Evolutionary conservation across 1,284 basidiomycete species (phyloP).

Genomic region (Irpex sp.): DNA sequence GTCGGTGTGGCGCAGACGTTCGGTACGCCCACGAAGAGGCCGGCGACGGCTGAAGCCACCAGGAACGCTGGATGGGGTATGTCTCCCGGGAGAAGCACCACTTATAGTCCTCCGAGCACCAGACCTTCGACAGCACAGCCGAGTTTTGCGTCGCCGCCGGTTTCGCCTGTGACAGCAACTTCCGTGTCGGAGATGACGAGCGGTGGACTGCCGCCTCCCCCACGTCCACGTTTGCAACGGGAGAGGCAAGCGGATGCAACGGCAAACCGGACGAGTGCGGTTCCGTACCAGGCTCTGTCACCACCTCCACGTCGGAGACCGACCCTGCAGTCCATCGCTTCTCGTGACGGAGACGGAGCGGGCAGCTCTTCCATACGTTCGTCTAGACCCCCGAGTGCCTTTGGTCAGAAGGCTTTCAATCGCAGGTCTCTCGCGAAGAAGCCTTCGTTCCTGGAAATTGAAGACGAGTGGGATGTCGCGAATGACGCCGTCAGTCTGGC

Average conservation of each 20-base stretch:
- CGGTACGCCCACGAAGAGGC: conserved; percentile 4
- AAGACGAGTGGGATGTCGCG: conserved; percentile 38
- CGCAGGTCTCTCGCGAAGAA: conserved; percentile 49
- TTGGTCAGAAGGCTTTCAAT: conserved; percentile 23
- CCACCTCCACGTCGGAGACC: conserved; percentile 30
- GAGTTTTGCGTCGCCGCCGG: conserved; percentile 17
- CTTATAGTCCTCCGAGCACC: background rate
- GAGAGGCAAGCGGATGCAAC: conserved; percentile 14
- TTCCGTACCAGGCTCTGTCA: conserved; percentile 32
- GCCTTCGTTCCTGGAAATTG: conserved; percentile 70
- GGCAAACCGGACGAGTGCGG: conserved; percentile 25
- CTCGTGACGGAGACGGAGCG: conserved; percentile 10
- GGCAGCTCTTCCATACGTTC: conserved; percentile 10
- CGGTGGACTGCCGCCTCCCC: conserved; percentile 33
- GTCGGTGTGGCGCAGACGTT: conserved; percentile 1
- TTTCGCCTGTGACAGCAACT: conserved; percentile 14
- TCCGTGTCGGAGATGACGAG: conserved; percentile 17
- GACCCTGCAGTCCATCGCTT: conserved; percentile 12
- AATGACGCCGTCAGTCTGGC: conserved; percentile 21
- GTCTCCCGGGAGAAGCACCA: background rate
- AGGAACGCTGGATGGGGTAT: background rate
- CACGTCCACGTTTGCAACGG: conserved; percentile 25
- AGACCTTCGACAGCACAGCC: conserved; percentile 30
- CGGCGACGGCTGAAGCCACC: conserved; percentile 2
- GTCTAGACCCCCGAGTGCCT: conserved; percentile 26